phyloP scores from a whole-genome alignment of 2,329 filamentous ascomycete genomes.

The Erysiphe neolycopersici region DNA sequence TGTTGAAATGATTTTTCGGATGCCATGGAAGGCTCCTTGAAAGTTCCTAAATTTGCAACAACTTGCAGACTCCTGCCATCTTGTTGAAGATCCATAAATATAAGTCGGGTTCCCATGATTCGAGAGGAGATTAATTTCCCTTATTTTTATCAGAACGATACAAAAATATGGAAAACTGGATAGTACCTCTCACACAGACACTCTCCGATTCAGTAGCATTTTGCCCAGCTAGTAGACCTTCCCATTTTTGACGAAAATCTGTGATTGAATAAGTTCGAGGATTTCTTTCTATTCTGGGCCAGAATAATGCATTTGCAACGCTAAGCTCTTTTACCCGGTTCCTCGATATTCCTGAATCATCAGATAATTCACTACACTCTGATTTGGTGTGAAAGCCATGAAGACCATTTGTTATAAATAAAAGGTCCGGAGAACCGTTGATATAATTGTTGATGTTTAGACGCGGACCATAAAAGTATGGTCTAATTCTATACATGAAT shows the following conservation, averaged over 20 bases:
- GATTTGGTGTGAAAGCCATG: too few species aligned
- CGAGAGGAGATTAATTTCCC: slow-evolving; percentile 23
- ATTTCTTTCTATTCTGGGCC: slow-evolving; percentile 22
- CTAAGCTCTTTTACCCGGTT: slow-evolving; percentile 27
- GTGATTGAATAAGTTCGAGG: slow-evolving; percentile 13
- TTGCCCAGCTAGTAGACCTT: slow-evolving; percentile 14
- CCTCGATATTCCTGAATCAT: not conserved
- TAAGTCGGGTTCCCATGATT: slow-evolving; percentile 45
- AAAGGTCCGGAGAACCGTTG: too few species aligned
- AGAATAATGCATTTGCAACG: slow-evolving; percentile 22
- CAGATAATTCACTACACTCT: too few species aligned
- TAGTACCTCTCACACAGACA: slow-evolving; percentile 6
- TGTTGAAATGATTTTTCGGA: slow-evolving; percentile 24
- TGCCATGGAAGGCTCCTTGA: slow-evolving; percentile 7
- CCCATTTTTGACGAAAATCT: slow-evolving; percentile 12
- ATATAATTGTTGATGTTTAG: too few species aligned
- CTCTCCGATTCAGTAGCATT: not conserved
- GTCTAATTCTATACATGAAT: too few species aligned
- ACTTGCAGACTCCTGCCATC: slow-evolving; percentile 48
- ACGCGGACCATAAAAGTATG: too few species aligned
- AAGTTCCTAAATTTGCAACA: slow-evolving; percentile 18
- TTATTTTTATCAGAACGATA: not conserved
- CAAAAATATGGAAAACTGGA: not conserved
- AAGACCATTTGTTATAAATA: too few species aligned
- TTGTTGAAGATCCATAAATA: slow-evolving; percentile 61